These are phyloP conservation scores for Brettanomyces anomalus DNA, from an alignment of 805 yeast species.

Conservation along the genomic window DNA sequence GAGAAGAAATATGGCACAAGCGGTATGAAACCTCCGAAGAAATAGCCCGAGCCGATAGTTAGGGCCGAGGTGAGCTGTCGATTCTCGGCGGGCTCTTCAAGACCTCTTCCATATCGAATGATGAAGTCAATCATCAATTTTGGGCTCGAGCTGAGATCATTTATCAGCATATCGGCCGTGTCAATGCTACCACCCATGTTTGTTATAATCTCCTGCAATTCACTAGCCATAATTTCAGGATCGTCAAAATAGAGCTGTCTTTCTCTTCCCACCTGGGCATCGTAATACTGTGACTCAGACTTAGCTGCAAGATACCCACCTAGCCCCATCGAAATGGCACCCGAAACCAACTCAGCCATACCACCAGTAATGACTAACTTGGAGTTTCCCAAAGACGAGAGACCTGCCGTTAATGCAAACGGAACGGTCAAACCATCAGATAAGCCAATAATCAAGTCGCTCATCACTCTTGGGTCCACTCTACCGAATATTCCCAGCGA, in stretches of 20 bases:
- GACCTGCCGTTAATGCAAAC: constrained; percentile 96
- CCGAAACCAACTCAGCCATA: constrained; percentile 92
- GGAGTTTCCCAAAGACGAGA: constrained; percentile 82
- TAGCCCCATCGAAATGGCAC: constrained; percentile 95
- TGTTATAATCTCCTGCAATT: constrained; percentile 69
- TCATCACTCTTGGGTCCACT: constrained; percentile 86
- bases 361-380: constrained; percentile 95
- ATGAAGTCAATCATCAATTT: constrained; percentile 77
- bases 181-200: constrained; percentile 67
- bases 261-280: constrained; percentile 62
- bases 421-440: constrained; percentile 97
- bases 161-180: constrained; percentile 64
- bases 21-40: constrained; percentile 89
- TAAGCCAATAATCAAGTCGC: constrained; percentile 87
- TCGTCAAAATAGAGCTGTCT: constrained; percentile 57
- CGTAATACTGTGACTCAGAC: constrained; percentile 71
- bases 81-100: constrained; percentile 91
- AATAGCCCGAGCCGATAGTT: constrained; percentile 84
- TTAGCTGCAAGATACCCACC: constrained; percentile 96
- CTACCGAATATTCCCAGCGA: constrained; percentile 32
- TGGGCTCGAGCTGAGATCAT: constrained; percentile 73
- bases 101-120: constrained; percentile 81
- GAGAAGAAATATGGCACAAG: constrained; percentile 86
- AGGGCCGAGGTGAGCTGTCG: constrained; percentile 82
- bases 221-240: constrained; percentile 60